Evolutionary conservation across 1,139 yeast genomes (phyloP), one percentile per base, ranked within the genome.

Genomic region (Hansenula sp.): DNA sequence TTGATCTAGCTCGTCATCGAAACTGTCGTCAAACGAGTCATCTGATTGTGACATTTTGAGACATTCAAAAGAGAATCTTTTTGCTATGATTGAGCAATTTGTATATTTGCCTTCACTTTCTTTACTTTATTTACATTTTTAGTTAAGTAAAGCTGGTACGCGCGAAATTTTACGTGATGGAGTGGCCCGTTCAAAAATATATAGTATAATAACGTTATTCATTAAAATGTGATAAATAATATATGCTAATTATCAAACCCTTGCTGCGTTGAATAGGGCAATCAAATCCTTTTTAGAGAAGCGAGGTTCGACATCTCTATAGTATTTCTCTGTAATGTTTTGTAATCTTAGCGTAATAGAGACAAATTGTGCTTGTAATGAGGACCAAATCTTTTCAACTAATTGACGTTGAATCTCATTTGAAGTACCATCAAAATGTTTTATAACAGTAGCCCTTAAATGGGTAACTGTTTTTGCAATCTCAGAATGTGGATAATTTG

Each of bases 401-500:
- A 77, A 61, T 24, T 58, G 56, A 7, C 58, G 57, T 41, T 59
- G 65, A 22, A 61, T 49, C 6, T 57, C 60, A 13, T 57, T 44
- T 29, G 37, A 10, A 25, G 53, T 68, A 71, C 66, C 73, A 11
- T 63, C 50, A 49, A 85, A 79, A 52, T 85, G 87, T 46, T 70
- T 68, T 36, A 77, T 78, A 41, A 88, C 73, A 33, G 79, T 75
- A 41, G 66, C 66, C 41, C 76, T 73, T 29, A 87, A 66, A 24
- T 74, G 77, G 13, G 70, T 72, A 3, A 83, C 77, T 32, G 82
- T 76, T 28, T 64, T 60, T 21, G 71, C 63, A 26, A 89, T 64
- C 40, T 84, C 94, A 44, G 72, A 74, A 3, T 73, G 60, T 12
- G 84, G 78, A 53, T 79, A 80, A 4, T 72, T 71, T 1, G 71